Evolutionary conservation across 129 eudicot genomes (phyloP).

Genomic region (Calendula officinalis): DNA sequence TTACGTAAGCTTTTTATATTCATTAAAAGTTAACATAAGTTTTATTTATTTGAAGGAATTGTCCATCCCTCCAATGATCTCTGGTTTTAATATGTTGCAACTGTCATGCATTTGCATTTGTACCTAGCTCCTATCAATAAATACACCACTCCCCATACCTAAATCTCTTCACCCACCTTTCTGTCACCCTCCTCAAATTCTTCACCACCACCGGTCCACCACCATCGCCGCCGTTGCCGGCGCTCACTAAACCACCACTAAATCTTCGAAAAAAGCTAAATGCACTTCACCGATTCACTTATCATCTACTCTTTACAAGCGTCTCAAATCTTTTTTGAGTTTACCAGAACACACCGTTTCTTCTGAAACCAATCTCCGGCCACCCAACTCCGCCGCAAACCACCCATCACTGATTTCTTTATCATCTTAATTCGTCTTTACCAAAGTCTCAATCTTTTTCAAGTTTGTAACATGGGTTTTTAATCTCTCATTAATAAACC

Average conservation of each 20-base stretch:
- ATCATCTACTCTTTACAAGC: too few species aligned
- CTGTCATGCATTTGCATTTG: conserved; percentile 24
- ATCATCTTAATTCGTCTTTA: not conserved
- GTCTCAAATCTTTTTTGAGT: too few species aligned
- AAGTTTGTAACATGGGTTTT: not conserved
- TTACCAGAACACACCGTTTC: too few species aligned
- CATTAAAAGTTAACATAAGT: not conserved
- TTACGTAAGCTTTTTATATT: too few species aligned
- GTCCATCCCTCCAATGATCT: conserved; percentile 7
- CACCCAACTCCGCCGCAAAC: conserved; percentile 1
- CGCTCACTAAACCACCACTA: not conserved
- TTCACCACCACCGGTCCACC: conserved; percentile 19
- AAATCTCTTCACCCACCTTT: conserved; percentile 32
- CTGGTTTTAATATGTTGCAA: conserved; percentile 24
- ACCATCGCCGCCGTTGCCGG: conserved; percentile 2
- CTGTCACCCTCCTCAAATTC: conserved; percentile 29
- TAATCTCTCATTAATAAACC: not conserved
- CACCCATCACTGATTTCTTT: conserved; percentile 2
- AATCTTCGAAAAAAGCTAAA: too few species aligned
- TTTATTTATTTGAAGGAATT: conserved; percentile 5
- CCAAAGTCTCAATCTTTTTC: not conserved
- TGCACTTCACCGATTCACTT: too few species aligned
- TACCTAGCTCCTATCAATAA: conserved; percentile 26
- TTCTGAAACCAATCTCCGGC: not conserved
- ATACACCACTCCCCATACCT: conserved; percentile 29